phyloP scores from a whole-genome alignment of 306 rosid species.

The Echinosophora koreensis region DNA sequence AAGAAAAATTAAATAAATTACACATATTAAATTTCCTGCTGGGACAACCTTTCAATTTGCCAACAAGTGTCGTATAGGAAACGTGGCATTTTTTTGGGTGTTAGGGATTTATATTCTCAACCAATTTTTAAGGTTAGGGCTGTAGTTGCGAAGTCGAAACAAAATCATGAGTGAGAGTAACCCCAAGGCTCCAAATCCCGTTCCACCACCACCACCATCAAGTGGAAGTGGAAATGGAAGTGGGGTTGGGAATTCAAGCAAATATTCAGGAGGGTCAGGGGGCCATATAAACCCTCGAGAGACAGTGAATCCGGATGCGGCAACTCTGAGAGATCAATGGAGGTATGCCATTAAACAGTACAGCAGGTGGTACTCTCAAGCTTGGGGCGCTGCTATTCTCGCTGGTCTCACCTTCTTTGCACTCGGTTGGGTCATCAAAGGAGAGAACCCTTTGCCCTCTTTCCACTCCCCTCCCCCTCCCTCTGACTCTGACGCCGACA shows the following conservation, averaged over 20 bases:
- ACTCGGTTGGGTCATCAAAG: constrained; percentile 94
- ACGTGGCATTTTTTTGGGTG: neutral
- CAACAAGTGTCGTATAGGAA: no score
- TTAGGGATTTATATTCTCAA: neutral
- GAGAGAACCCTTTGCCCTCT: constrained; percentile 87
- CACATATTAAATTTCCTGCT: no score
- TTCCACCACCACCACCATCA: constrained; percentile 43
- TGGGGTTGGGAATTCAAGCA: constrained; percentile 14
- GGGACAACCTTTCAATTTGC: no score
- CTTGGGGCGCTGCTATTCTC: constrained; percentile 96
- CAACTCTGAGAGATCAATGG: constrained; percentile 94
- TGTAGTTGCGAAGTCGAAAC: neutral
- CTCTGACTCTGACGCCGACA: constrained; percentile 19
- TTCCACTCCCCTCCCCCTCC: constrained; percentile 40
- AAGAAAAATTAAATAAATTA: no score
- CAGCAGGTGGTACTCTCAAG: constrained; percentile 86
- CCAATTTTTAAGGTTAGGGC: neutral
- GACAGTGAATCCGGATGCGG: constrained; percentile 67
- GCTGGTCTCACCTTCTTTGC: constrained; percentile 93
- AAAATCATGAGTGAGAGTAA: constrained; percentile 50
- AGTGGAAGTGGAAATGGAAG: neutral
- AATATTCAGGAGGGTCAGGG: constrained; percentile 37
- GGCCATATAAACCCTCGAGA: constrained; percentile 74
- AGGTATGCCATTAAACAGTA: constrained; percentile 75
- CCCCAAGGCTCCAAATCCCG: constrained; percentile 42